Conservation (phyloP, 2,329 filamentous ascomycete species). For the Nigrospora osmanthi region DNA sequence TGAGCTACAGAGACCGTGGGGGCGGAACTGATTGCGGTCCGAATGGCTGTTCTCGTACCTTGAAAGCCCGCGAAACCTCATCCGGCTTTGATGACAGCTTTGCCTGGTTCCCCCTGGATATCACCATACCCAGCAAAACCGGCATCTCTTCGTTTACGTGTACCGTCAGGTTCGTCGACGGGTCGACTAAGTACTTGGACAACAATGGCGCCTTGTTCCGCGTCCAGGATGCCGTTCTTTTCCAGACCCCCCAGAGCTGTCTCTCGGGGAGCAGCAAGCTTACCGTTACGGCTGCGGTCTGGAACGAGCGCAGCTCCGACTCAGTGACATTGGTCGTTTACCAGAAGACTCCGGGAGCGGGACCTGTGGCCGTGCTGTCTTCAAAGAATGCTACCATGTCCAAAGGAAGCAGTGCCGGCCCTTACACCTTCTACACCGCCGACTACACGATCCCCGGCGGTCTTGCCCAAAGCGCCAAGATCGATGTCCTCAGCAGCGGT, state of each 20-base stretch:
- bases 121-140: slow-evolving; percentile 44
- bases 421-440: slow-evolving; percentile 39
- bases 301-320: slow-evolving; percentile 35
- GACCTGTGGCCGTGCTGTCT: slow-evolving; percentile 32
- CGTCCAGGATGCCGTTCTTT: slow-evolving; percentile 44
- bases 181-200: slow-evolving; percentile 36
- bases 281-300: slow-evolving; percentile 35
- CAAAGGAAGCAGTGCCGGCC: slow-evolving; percentile 34
- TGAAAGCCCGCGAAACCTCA: slow-evolving; percentile 37
- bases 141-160: slow-evolving; percentile 56
- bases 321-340: slow-evolving; percentile 33
- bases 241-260: slow-evolving; percentile 51
- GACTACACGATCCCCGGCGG: slow-evolving; percentile 35
- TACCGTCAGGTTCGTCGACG: slow-evolving; percentile 39
- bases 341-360: slow-evolving; percentile 31
- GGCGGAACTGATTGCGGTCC: slow-evolving; percentile 38
- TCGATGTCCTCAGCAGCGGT: slow-evolving; percentile 35
- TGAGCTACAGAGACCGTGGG: slow-evolving; percentile 48
- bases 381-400: slow-evolving; percentile 29
- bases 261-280: slow-evolving; percentile 31
- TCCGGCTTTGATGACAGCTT: slow-evolving; percentile 55
- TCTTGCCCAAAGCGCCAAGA: slow-evolving; percentile 32
- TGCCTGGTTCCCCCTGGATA: slow-evolving; percentile 34
- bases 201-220: slow-evolving; percentile 52
- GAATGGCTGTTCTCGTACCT: slow-evolving; percentile 33